phyloP scores from a whole-genome alignment of 2,329 filamentous ascomycete species.

The Epichloe glyceriae region DNA sequence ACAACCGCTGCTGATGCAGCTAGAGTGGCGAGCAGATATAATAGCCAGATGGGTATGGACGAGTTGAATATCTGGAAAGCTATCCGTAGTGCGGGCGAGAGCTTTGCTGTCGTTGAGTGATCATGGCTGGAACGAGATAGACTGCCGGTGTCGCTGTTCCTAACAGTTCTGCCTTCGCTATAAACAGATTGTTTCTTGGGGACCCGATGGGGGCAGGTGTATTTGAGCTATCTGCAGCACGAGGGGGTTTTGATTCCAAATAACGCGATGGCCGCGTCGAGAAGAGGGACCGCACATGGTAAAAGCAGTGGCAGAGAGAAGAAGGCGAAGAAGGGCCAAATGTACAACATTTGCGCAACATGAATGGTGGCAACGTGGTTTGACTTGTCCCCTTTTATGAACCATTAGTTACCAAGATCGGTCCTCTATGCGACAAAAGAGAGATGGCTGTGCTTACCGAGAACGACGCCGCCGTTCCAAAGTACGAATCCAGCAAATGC shows the following conservation, averaged over 20 bases:
- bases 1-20: slow-evolving; percentile 37
- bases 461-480: slow-evolving; percentile 85
- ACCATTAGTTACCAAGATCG: background rate
- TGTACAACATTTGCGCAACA: slow-evolving; percentile 83
- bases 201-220: background rate
- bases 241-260: background rate
- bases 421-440: background rate
- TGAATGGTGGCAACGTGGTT: slow-evolving; percentile 88
- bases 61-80: slow-evolving; percentile 13
- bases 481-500: slow-evolving; percentile 63
- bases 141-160: background rate
- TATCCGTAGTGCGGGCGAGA: slow-evolving; percentile 4
- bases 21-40: slow-evolving; percentile 24
- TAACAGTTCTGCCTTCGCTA: background rate
- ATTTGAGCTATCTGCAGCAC: background rate
- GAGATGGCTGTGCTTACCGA: slow-evolving; percentile 44
- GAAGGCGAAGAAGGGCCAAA: slow-evolving; percentile 81
- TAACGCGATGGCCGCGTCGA: slow-evolving; percentile 9
- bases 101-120: slow-evolving; percentile 2
- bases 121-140: background rate
- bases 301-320: slow-evolving; percentile 74
- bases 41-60: slow-evolving; percentile 21
- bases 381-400: slow-evolving; percentile 64
- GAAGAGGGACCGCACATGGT: slow-evolving; percentile 30
- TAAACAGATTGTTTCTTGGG: background rate